Evolutionary conservation across 2,329 filamentous ascomycete species (phyloP).

Genomic region (Fusarium redolens): DNA sequence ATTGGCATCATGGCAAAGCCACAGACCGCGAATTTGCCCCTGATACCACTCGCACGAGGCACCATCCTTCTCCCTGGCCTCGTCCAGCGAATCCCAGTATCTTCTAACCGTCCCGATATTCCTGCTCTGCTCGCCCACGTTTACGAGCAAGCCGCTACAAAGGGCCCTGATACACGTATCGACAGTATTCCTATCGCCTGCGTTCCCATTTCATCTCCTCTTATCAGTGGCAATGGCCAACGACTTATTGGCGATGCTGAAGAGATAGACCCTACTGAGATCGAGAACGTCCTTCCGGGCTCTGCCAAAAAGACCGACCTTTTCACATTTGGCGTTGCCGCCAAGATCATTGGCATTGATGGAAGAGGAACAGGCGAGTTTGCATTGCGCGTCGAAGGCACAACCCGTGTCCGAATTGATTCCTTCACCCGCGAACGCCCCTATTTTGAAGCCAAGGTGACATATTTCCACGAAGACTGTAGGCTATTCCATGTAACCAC

Average conservation of each 20-base stretch:
- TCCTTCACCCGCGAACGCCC: slow-evolving; percentile 75
- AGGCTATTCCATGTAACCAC: slow-evolving; percentile 43
- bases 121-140: slow-evolving; percentile 87
- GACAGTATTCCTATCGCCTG: slow-evolving; percentile 84
- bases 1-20: slow-evolving; percentile 52
- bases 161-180: slow-evolving; percentile 71
- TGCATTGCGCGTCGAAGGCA: slow-evolving; percentile 86
- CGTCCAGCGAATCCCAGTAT: slow-evolving; percentile 84
- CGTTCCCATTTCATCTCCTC: slow-evolving; percentile 83
- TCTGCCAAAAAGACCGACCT: slow-evolving; percentile 77
- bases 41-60: slow-evolving; percentile 85
- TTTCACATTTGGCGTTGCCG: slow-evolving; percentile 84
- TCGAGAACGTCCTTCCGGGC: slow-evolving; percentile 65
- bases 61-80: slow-evolving; percentile 87
- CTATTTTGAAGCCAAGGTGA: slow-evolving; percentile 86
- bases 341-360: slow-evolving; percentile 82
- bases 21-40: slow-evolving; percentile 68
- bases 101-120: slow-evolving; percentile 84
- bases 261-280: slow-evolving; percentile 56
- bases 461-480: slow-evolving; percentile 77
- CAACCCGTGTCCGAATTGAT: slow-evolving; percentile 80
- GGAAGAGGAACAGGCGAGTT: slow-evolving; percentile 81
- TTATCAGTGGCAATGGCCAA: slow-evolving; percentile 79
- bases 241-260: slow-evolving; percentile 76
- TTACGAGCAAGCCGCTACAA: slow-evolving; percentile 79